Percentiles rank a stretch among this genome's conserved stretches.
phyloP scores from a whole-genome alignment of 2,329 filamentous ascomycete genomes.

The Fusarium pseudonygamai region DNA sequence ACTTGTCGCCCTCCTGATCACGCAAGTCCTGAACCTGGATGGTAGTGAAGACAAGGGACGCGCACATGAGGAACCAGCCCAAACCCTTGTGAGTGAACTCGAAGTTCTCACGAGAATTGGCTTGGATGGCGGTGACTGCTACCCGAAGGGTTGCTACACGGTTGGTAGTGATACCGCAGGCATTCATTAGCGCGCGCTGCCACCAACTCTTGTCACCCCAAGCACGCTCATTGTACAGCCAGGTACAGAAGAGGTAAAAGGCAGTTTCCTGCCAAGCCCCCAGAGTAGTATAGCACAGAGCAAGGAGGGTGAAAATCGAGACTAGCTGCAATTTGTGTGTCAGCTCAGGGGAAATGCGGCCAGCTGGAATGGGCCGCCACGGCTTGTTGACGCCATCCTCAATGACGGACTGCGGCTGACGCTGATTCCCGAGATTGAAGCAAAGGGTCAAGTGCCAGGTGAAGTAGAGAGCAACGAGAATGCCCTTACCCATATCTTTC shows the following conservation, averaged over 20 bases:
- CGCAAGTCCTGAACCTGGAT: conserved; percentile 41
- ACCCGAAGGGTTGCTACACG: conserved; percentile 31
- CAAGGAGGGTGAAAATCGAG: conserved; percentile 36
- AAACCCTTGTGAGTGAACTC: conserved; percentile 28
- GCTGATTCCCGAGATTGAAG: conserved; percentile 53
- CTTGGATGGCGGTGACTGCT: conserved; percentile 11
- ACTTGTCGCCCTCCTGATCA: conserved; percentile 36
- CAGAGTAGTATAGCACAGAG: conserved; percentile 27
- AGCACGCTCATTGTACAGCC: conserved; percentile 54
- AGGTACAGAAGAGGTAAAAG: conserved; percentile 47
- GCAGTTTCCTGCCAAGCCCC: conserved; percentile 41
- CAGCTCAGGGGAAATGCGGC: conserved; percentile 41
- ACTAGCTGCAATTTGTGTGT: conserved; percentile 38
- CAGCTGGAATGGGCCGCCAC: conserved; percentile 45
- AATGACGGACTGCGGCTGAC: conserved; percentile 42
- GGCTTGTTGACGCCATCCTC: conserved; percentile 56
- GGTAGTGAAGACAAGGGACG: conserved; percentile 38
- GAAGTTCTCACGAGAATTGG: background rate
- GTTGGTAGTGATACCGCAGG: conserved; percentile 35
- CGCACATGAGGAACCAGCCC: conserved; percentile 32
- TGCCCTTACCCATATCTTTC: conserved; percentile 25
- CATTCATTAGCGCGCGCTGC: conserved; percentile 36
- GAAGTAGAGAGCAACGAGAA: conserved; percentile 34
- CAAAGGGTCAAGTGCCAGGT: conserved; percentile 38
- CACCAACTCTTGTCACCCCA: conserved; percentile 45